Percentiles rank a stretch among this genome's conserved stretches.
phyloP scores from a whole-genome alignment of 768 basidiomycete genomes.

The Lactifluus pinguis region DNA sequence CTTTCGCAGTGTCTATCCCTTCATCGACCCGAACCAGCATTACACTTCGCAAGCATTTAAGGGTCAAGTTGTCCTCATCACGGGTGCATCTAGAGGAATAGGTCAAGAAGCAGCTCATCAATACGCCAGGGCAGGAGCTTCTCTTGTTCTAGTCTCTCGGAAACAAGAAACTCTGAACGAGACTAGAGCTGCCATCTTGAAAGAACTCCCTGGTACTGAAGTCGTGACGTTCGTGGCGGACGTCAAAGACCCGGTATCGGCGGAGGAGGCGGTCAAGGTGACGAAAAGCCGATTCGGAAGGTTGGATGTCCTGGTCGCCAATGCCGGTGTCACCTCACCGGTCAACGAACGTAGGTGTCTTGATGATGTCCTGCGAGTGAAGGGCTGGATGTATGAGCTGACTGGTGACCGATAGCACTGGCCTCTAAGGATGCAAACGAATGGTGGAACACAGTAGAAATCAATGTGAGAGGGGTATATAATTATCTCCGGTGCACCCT shows the following conservation, averaged over 20 bases:
- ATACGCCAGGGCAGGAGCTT: conserved; percentile 25
- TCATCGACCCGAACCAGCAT: conserved; percentile 22
- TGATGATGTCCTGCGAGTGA: neutral
- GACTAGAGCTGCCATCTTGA: conserved; percentile 20
- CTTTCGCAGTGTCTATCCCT: conserved; percentile 20
- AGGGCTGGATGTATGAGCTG: neutral
- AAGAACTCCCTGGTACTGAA: conserved; percentile 1
- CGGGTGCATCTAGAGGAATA: conserved; percentile 25
- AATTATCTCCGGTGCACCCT: conserved; percentile 13
- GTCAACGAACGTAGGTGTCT: neutral
- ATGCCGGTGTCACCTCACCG: conserved; percentile 20
- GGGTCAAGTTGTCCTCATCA: conserved; percentile 25
- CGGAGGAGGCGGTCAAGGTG: conserved; percentile 21
- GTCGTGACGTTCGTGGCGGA: conserved; percentile 23
- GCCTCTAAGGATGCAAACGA: neutral
- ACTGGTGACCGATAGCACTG: neutral
- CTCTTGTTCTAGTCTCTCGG: conserved; percentile 22
- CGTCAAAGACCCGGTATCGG: conserved; percentile 19
- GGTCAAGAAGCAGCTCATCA: conserved; percentile 22
- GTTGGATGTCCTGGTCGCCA: conserved; percentile 26
- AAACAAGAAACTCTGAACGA: conserved; percentile 18
- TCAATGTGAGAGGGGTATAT: conserved; percentile 4
- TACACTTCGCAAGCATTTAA: conserved; percentile 16
- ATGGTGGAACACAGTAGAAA: conserved; percentile 6
- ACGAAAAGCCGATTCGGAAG: conserved; percentile 22